Conservation (phyloP, 768 basidiomycete species). For the Xanthoconium purpureum region DNA sequence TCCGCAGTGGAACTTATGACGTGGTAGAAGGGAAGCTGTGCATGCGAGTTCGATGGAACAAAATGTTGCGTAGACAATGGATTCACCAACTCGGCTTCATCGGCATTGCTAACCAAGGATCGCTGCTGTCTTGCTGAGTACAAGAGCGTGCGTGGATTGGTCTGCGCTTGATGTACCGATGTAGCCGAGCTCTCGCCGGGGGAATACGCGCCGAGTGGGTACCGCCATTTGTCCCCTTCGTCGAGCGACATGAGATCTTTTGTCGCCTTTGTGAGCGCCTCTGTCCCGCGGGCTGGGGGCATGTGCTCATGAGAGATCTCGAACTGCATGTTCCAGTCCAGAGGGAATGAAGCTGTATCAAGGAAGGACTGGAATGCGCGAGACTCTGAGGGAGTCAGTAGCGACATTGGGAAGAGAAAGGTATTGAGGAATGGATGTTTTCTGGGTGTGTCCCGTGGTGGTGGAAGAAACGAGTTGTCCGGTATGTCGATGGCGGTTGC, state of each 20-base stretch:
- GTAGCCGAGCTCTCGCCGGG: slow-evolving; percentile 5
- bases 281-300: slow-evolving; percentile 51
- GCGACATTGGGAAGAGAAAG: slow-evolving; percentile 42
- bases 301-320: slow-evolving; percentile 42
- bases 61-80: slow-evolving; percentile 2
- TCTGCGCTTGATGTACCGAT: slow-evolving; percentile 17
- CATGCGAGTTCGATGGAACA: slow-evolving; percentile 4
- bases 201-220: slow-evolving; percentile 21
- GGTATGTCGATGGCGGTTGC: slow-evolving; percentile 10
- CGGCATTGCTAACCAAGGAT: slow-evolving; percentile 5
- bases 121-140: slow-evolving; percentile 21
- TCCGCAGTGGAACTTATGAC: slow-evolving; percentile 7
- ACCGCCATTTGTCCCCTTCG: slow-evolving; percentile 38
- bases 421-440: background rate
- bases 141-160: slow-evolving; percentile 13
- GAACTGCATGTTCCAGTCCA: slow-evolving; percentile 48
- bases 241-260: slow-evolving; percentile 82
- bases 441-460: background rate
- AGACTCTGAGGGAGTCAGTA: slow-evolving; percentile 65
- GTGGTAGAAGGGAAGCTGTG: slow-evolving; percentile 21
- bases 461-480: background rate
- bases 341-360: slow-evolving; percentile 40
- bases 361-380: slow-evolving; percentile 70
- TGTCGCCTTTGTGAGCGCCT: slow-evolving; percentile 73
- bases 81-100: slow-evolving; percentile 2